phyloP scores from a whole-genome alignment of 2,329 filamentous ascomycete genomes.

The Fusarium solani-melongenae region DNA sequence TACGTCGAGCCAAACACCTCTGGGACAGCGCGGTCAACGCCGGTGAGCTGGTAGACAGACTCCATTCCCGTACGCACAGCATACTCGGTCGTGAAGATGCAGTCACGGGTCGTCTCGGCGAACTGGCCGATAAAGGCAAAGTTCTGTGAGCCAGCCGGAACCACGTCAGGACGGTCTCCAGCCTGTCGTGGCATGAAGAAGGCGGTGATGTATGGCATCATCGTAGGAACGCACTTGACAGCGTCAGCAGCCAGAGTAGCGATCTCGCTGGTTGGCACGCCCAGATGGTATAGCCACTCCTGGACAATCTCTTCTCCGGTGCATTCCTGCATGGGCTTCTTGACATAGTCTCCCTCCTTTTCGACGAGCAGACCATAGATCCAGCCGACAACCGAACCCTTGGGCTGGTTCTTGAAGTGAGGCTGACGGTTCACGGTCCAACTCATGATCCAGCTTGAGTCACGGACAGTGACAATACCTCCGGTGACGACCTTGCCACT shows the following conservation, averaged over 20 bases:
- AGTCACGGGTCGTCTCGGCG: slow-evolving; percentile 27
- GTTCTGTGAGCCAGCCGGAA: slow-evolving; percentile 8
- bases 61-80: slow-evolving; percentile 51
- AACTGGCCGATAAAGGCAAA: slow-evolving; percentile 29
- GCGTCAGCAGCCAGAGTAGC: slow-evolving; percentile 14
- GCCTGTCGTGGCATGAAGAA: slow-evolving; percentile 28
- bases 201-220: slow-evolving; percentile 28
- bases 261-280: slow-evolving; percentile 17
- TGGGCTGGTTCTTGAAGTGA: slow-evolving; percentile 25
- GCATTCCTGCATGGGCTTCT: slow-evolving; percentile 30
- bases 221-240: slow-evolving; percentile 21
- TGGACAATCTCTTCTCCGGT: slow-evolving; percentile 17
- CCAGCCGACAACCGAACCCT: slow-evolving; percentile 17
- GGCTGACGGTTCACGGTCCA: slow-evolving; percentile 29
- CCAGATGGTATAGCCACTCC: slow-evolving; percentile 27
- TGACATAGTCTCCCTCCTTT: slow-evolving; percentile 22
- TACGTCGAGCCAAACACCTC: slow-evolving; percentile 26
- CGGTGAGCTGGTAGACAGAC: slow-evolving; percentile 45
- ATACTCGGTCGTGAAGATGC: slow-evolving; percentile 47
- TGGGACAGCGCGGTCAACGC: slow-evolving; percentile 18
- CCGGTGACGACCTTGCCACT: slow-evolving; percentile 50
- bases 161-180: slow-evolving; percentile 14
- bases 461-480: slow-evolving; percentile 46
- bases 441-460: slow-evolving; percentile 24
- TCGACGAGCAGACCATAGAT: slow-evolving; percentile 23